Percentiles rank a stretch among this genome's conserved stretches.
Conservation (phyloP, 1,139 yeast genomes). For the Cylindricascospora bacillispora region DNA sequence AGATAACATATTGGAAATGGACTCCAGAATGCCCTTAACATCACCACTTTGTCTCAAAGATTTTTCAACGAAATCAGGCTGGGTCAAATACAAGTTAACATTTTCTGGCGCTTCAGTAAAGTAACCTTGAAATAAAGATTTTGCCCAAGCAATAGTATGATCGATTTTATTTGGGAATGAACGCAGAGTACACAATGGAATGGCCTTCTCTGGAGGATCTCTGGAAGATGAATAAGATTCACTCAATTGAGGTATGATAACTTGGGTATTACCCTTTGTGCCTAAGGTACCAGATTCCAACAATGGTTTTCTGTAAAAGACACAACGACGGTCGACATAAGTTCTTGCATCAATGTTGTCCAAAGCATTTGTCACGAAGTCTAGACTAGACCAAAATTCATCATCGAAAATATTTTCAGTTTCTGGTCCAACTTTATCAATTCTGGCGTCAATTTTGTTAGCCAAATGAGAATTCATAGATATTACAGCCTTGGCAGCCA, state of each 20-base stretch:
- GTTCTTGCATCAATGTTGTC: conserved; percentile 98
- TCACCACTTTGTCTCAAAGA: conserved; percentile 87
- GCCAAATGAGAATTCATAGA: conserved; percentile 73
- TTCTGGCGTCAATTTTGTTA: conserved; percentile 63
- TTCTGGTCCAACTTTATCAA: conserved; percentile 88
- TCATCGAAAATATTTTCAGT: conserved; percentile 82
- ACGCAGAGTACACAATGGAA: conserved; percentile 92
- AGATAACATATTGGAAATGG: conserved; percentile 58
- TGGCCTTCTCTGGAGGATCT: conserved; percentile 97
- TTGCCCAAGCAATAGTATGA: conserved; percentile 99
- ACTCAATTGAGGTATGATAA: conserved; percentile 80
- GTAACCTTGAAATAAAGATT: conserved; percentile 86
- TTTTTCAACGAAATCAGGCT: conserved; percentile 85
- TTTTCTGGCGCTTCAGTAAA: conserved; percentile 85
- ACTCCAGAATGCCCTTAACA: conserved; percentile 73
- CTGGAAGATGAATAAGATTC: conserved; percentile 93
- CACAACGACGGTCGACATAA: conserved; percentile 93
- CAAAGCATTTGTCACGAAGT: conserved; percentile 88
- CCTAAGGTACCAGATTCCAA: conserved; percentile 96
- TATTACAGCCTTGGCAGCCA: conserved; percentile 74
- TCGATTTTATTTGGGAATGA: conserved; percentile 97
- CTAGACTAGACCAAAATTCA: conserved; percentile 72
- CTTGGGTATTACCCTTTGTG: conserved; percentile 97
- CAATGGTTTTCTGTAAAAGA: conserved; percentile 80
- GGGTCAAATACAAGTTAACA: conserved; percentile 79